phyloP scores from a whole-genome alignment of 2,329 filamentous ascomycete species.

The Venturia pyrina region DNA sequence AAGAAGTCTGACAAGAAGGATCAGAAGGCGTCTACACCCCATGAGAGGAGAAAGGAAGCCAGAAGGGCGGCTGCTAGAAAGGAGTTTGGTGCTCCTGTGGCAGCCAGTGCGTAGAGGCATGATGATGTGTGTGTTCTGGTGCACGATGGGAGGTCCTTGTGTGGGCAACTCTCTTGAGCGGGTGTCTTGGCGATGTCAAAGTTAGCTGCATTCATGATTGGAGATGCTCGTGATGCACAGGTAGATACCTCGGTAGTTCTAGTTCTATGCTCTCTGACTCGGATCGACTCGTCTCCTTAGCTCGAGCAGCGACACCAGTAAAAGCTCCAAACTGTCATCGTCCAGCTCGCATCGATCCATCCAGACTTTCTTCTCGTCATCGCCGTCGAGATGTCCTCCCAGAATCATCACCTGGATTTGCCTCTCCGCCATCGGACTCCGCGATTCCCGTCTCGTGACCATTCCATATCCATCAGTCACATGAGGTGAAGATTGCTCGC shows the following conservation, averaged over 20 bases:
- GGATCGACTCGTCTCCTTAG: neutral
- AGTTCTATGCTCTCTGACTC: neutral
- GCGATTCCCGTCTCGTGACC: neutral
- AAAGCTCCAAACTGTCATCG: too few species aligned
- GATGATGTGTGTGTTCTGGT: neutral
- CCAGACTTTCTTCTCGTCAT: neutral
- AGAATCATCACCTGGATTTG: neutral
- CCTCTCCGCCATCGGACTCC: neutral
- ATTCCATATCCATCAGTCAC: neutral
- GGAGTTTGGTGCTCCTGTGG: neutral
- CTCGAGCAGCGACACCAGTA: too few species aligned
- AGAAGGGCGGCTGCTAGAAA: conserved; percentile 17
- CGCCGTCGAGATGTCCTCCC: neutral
- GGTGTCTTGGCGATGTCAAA: too few species aligned
- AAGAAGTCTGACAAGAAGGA: conserved; percentile 15
- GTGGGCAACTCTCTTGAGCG: too few species aligned
- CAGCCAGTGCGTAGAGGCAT: neutral
- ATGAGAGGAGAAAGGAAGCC: conserved; percentile 17
- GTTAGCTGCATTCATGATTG: too few species aligned
- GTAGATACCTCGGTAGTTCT: too few species aligned
- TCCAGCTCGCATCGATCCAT: neutral
- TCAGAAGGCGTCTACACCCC: conserved; percentile 19
- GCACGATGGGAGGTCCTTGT: neutral
- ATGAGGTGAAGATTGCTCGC: too few species aligned
- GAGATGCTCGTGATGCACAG: too few species aligned